Base-by-base conservation (phyloP, 768 basidiomycete species). In the Russula sp. region DNA sequence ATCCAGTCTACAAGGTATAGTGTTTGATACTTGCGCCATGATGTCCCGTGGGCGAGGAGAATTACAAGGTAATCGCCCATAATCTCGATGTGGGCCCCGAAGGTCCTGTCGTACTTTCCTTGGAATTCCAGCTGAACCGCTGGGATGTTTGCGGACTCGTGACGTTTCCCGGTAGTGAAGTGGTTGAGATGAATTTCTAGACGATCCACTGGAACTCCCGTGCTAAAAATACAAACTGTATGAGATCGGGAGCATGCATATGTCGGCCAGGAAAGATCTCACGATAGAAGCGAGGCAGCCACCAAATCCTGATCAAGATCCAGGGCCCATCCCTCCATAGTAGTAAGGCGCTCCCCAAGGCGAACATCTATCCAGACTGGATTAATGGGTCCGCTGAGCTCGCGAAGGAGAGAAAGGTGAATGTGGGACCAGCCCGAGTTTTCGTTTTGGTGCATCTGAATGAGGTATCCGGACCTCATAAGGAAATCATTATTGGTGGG, bases 331-430 rank as follows among this genome's bases (percentile, higher is more conserved):
- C 65, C 57, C 48, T 5, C 30, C 30, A 70, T 63, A 63, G 22
- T 63, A 61, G 22, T 63, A 61, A 65, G 71, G 69, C 58, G 70
- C 77, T 50, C 69, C 22, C 30, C 59, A 11, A 57, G 59, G 14
- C n/a, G 44, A 22, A 61, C 7, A 7, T 57, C 48, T 28, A 32
- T 61, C 59, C 64, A 65, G 18, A 14, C 7, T 36, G 30, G 26
- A 5, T 36, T 32, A 8, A 16, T 1, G n/a, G 9, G 9, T 20
- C 16, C 57, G 13, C 28, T 24, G 51, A 22, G 8, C 32, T 20
- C 34, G n/a, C n/a, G 52, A n/a, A 40, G 57, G 32, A 32, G 40
- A 32, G 34, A n/a, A 28, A 64, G 34, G 26, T 64, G 53, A 20
- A 56, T 9, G 48, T 65, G 22, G 28, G 64, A 65, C 54, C 59